Base-by-base conservation (phyloP, 2,329 filamentous ascomycete species). In the Sporothrix dimorphospora region DNA sequence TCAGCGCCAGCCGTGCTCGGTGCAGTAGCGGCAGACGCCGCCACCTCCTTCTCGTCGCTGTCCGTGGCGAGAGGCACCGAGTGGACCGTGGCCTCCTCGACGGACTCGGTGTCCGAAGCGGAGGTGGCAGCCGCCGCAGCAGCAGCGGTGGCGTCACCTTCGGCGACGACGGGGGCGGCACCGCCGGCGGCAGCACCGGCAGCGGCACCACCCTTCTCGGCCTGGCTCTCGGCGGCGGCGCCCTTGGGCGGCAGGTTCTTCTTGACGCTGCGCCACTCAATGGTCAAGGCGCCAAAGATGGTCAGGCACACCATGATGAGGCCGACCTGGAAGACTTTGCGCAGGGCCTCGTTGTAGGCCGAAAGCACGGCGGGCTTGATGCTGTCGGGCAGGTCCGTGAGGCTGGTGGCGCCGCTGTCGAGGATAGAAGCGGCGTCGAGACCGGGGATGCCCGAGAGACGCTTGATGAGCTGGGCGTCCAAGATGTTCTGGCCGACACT, bases 291-390 rank as follows among this genome's bases (percentile, higher is more conserved):
- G 0, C 88, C 90, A 8, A 90, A 49, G 16, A 91, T 82, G 4
- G 84, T 85, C 9, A 90, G 71, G 8, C 82, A 82, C 0, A 85
- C 83, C 77, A 90, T 81, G 1, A 86, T 85, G 8, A 90, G 81
- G 1, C 84, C 85, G 9, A 92, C 87, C 73, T 88, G 86, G 77
- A 91, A 93, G 0, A 86, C 85, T 72, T 85, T 80, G 1, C 84
- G 84, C 49, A 93, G 79, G 0, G 89, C 83, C 30, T 82, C 78
- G 77, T 92, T 92, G 81, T 93, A 93, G 0, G 85, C 88, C 0
- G 16, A 1, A 16, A 72, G 69, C 53, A 77, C 76, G 0, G 70
- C 49, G 0, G 65, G 67, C 49, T 70, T 74, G 49, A 77, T 68
- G 40, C 71, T 61, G 5, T 72, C 76, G 27, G 78, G 77, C 16